Evolutionary conservation across 768 basidiomycete species (phyloP).

Genomic region (Hericium erinaceus): DNA sequence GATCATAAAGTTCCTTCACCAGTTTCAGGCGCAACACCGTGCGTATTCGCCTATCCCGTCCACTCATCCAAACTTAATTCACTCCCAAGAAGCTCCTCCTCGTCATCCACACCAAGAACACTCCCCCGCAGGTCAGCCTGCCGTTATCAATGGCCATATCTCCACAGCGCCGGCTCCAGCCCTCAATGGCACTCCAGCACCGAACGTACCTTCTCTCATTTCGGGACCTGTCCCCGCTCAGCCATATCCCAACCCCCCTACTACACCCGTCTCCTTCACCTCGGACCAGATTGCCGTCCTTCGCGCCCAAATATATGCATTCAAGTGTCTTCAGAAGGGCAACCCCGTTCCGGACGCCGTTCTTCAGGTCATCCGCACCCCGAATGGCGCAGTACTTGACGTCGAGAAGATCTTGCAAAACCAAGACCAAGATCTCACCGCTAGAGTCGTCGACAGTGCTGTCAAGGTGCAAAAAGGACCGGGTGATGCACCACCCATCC

Average conservation of each 20-base stretch:
- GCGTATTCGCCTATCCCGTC: neutral
- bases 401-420: constrained; percentile 58
- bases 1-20: constrained; percentile 30
- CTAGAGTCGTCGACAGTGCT: constrained; percentile 63
- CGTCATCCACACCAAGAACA: constrained; percentile 13
- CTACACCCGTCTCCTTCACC: constrained; percentile 74
- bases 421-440: constrained; percentile 46
- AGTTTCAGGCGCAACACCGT: constrained; percentile 28
- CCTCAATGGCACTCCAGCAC: constrained; percentile 27
- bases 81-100: neutral
- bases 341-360: constrained; percentile 59
- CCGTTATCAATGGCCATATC: constrained; percentile 43
- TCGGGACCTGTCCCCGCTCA: constrained; percentile 43
- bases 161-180: constrained; percentile 16
- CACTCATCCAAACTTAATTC: too few relatives aligned
- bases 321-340: constrained; percentile 59
- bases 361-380: constrained; percentile 60
- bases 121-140: constrained; percentile 13
- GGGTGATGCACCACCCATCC: constrained; percentile 19
- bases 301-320: constrained; percentile 78
- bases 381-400: constrained; percentile 50
- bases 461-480: constrained; percentile 62
- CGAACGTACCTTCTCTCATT: constrained; percentile 32
- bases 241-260: constrained; percentile 42
- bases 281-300: constrained; percentile 64